A percentile compares a stretch with the other conserved stretches of the same genome.
Evolutionary conservation across 1,284 basidiomycete genomes (phyloP).

Genomic region (Hemileia vastatrix): DNA sequence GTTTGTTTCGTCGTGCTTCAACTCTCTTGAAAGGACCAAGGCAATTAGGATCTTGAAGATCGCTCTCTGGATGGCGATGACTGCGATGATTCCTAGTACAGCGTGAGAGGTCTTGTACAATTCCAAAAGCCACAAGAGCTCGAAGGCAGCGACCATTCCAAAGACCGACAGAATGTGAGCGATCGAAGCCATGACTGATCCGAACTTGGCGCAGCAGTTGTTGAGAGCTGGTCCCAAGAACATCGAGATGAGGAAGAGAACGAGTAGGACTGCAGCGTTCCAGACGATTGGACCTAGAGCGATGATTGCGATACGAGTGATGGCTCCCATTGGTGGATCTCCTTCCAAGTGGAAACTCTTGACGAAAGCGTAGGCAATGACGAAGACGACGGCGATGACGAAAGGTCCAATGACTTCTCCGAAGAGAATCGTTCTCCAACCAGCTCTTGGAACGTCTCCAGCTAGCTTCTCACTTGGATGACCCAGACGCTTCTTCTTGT

Average conservation of each 20-base stretch:
- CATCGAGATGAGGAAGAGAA: conserved; percentile 77
- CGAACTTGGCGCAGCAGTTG: conserved; percentile 49
- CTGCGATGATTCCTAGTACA: conserved; percentile 45
- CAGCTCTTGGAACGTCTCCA: conserved; percentile 41
- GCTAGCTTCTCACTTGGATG: conserved; percentile 44
- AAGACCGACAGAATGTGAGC: conserved; percentile 40
- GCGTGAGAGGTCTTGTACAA: conserved; percentile 22
- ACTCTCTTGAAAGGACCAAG: conserved; percentile 40
- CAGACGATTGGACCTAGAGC: conserved; percentile 87
- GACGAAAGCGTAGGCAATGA: conserved; percentile 69
- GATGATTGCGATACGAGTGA: conserved; percentile 85
- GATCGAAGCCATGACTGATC: conserved; percentile 41
- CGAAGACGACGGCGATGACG: conserved; percentile 69
- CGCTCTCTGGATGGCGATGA: conserved; percentile 43
- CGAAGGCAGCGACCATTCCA: conserved; percentile 30
- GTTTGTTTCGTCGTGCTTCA: conserved; percentile 45
- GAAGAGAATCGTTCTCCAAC: conserved; percentile 41
- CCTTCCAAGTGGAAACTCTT: conserved; percentile 56
- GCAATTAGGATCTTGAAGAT: conserved; percentile 44
- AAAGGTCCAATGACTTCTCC: conserved; percentile 72
- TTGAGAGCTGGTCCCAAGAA: conserved; percentile 88
- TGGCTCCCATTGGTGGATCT: conserved; percentile 54
- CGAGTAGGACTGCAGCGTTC: conserved; percentile 78
- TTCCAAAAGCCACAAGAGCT: background rate
- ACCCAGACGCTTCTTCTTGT: conserved; percentile 45